phyloP scores from a whole-genome alignment of 2,329 filamentous ascomycete species.

The Pseudocercospora eumusae region DNA sequence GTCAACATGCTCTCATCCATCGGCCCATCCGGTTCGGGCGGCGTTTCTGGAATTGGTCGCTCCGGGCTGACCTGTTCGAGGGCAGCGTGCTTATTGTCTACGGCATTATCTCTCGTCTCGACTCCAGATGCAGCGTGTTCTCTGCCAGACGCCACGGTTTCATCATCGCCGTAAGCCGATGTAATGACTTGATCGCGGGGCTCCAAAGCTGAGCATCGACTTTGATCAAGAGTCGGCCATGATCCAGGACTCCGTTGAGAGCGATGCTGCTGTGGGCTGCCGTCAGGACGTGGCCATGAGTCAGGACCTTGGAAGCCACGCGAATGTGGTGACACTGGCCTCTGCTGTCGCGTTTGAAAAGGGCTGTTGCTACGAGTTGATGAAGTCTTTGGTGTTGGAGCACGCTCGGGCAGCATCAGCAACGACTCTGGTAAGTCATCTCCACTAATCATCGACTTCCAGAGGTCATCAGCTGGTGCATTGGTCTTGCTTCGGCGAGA shows the following conservation, averaged over 20 bases:
- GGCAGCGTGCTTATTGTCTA: conserved; percentile 32
- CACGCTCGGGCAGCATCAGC: conserved; percentile 24
- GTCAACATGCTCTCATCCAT: conserved; percentile 39
- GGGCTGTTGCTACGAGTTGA: conserved; percentile 30
- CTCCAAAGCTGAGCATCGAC: conserved; percentile 26
- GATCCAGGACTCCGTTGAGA: conserved; percentile 29
- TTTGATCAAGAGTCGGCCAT: conserved; percentile 33
- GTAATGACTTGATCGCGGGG: conserved; percentile 28
- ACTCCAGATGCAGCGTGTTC: not conserved
- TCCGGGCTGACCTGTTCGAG: conserved; percentile 19
- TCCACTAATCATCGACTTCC: conserved; percentile 38
- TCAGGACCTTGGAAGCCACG: conserved; percentile 30
- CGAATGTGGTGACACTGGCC: conserved; percentile 32
- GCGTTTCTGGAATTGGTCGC: conserved; percentile 7
- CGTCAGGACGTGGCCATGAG: conserved; percentile 36
- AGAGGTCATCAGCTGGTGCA: conserved; percentile 34
- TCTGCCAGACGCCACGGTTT: not conserved
- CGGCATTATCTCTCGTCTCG: not conserved
- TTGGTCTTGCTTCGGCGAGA: conserved; percentile 36
- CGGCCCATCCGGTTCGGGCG: conserved; percentile 9
- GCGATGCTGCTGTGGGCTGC: conserved; percentile 25
- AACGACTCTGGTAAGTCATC: conserved; percentile 38
- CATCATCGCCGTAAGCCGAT: conserved; percentile 2
- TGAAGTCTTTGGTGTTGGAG: conserved; percentile 15
- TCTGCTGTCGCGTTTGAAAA: conserved; percentile 21